Evolutionary conservation across 2,329 filamentous ascomycete species (phyloP), one percentile per base, ranked within the genome.

Genomic region (Whalleya microplaca): DNA sequence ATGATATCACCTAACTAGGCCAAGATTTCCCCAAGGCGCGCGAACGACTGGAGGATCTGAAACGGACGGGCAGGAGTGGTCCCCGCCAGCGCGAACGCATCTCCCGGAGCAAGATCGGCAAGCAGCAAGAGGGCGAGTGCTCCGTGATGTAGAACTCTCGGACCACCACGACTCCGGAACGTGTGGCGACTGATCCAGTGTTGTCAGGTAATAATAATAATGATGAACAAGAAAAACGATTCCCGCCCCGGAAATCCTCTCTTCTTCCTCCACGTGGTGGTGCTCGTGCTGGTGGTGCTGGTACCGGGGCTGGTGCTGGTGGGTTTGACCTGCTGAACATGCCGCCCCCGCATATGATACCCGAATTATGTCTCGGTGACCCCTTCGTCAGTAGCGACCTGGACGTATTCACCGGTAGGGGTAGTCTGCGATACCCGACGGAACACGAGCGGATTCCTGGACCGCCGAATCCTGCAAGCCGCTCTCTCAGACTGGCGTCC

Each of bases 11-110:
- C n/a, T 37, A 23, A 3, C 51, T 64, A 96, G 94, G 93, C 56
- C 94, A 98, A 78, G 92, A 96, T 69, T 96, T 96, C 71, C 90
- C 91, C 44, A 96, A 97, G 74, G 95, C 95, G 14, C 87, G 94
- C 55, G 92, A 97, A 70, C 85, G 94, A 46, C 84, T 99, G 4
- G 94, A 98, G 71, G 95, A 98, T 65, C 82, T 99, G 52, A 96
- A 96, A 76, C 85, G 86, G 59, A 86, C 88, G 2, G 91, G 91
- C 21, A 87, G 86, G 43, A 90, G 87, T 41, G 81, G 76, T 47
- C 86, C 90, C 59, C 91, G 90, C 70, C 86, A 87, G 52, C 84
- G 91, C 52, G 91, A 93, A 68, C 86, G 88, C 53, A 85, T 97
- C 59, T 93, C 90, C 8, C 84, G 94, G 55, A 94, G 88, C 64